Base-by-base conservation (phyloP, 1,284 basidiomycete species). In the Vanrija pseudolonga region DNA sequence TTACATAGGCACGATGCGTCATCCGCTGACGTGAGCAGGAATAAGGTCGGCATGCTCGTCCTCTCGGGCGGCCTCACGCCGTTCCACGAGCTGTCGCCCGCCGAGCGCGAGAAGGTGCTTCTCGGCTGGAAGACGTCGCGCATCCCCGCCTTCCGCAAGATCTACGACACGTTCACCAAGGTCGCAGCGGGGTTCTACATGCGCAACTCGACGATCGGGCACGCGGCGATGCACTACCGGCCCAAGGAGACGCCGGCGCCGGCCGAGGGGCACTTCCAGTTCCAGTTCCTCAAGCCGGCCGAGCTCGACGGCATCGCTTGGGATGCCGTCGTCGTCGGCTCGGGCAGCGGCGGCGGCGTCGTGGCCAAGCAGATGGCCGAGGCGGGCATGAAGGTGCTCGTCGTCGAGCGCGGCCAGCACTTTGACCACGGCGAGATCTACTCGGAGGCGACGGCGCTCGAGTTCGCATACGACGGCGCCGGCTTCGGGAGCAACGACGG, bases 351-450 rank as follows among this genome's bases (percentile, higher is more conserved):
- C 8, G 79, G 77, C 17, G 65, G 67, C 5, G 76, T 76, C 32
- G 76, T 74, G 17, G 68, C 70, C 0, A 73, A 76, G 11, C 52
- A 71, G 47, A 56, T 77, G 14, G 63, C 75, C 3, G 64, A 69
- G 38, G 73, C 73, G 2, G 58, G 58, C 22, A 63, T 76, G 48
- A 61, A 67, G 39, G 73, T 76, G 24, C 63, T 79, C 36, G 71
- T 80, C 20, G 69, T 79, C 46, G 79, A 80, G 64, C 79, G 79
- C 65, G 78, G 79, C 23, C 58, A 58, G 43, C 78, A 76, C 59
- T 59, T 72, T 24, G 66, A 68, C 45, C 72, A 69, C 11, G 68
- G 76, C 38, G 69, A 73, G 46, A 59, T 63, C 5, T 67, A 66
- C 45, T 63, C 60, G 22, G 76, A 76, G 64, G 62, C 61, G 20